Evolutionary conservation across 108 stramenopile species (phyloP), one percentile per base, ranked within the genome.

Genomic region (Fistulifera solaris): DNA sequence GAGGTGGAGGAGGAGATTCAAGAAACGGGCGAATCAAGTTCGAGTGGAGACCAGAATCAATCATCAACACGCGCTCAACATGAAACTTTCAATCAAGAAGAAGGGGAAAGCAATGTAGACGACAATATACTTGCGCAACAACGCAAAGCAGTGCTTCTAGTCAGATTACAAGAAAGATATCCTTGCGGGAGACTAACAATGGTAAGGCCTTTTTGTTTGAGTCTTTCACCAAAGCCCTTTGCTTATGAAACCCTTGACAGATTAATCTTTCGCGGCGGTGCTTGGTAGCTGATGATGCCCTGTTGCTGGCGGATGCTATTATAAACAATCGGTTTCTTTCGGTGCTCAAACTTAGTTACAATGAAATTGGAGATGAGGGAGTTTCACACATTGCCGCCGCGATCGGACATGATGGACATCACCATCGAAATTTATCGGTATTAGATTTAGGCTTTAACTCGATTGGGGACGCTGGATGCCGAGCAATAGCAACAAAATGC

Each of bases 301-400:
- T 60, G 27, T 49, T 78, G 6, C 61, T 88, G 38, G 48, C 68
- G 24, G 48, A 54, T 10, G 71, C 75, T 1, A 72, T 89, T 24
- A 42, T 77, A 40, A 38, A 54, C 28, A 85, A 81, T 55, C 77
- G 76, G 10, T 71, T 68, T 54, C 59, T 89, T 49, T 64, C 83
- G 8, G 87, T 85, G 16, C 67, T 89, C 26, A 89, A 89, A 58
- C 77, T 89, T 18, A 72, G 77, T 12, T 83, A 83, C 72, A 89
- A 89, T 52, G 56, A 76, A 50, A 59, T 89, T 47, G 78, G 82
- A 1, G 73, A 85, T 56, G 52, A 52, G 28, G 87, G 87, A 17
- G 64, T 79, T 16, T 51, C 54, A 52, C 53, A 77, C n/a, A 76
- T 89, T 18, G 87, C 87, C 24, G 66, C 66, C 11, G 66, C 70